A percentile compares a stretch with the other conserved stretches of the same genome.
These are phyloP conservation scores for Phytophthora citricola DNA, from an alignment of 352 stramenopile genomes.

Conservation along the genomic window DNA sequence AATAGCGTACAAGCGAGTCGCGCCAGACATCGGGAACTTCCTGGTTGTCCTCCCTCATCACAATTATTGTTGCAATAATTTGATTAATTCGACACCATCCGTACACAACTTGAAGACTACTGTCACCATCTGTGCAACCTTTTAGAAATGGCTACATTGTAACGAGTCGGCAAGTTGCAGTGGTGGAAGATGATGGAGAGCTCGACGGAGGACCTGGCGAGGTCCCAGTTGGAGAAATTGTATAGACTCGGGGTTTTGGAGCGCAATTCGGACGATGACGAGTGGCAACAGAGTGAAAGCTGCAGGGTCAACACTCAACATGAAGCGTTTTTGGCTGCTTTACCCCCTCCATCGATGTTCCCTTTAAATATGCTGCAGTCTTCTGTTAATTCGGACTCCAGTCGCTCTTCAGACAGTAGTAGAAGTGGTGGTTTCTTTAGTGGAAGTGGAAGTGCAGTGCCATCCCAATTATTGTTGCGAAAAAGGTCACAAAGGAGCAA, in stretches of 20 bases:
- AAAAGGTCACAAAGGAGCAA: conserved; percentile 9
- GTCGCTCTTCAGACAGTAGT: conserved; percentile 4
- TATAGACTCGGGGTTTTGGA: conserved; percentile 56
- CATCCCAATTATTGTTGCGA: conserved; percentile 4
- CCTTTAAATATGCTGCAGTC: background rate
- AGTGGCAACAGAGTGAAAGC: conserved; percentile 27
- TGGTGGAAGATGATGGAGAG: conserved; percentile 4
- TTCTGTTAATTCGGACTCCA: conserved; percentile 7
- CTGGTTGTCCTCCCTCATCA: no score
- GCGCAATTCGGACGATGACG: conserved; percentile 31
- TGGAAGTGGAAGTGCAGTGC: conserved; percentile 1
- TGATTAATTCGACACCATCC: conserved; percentile 3
- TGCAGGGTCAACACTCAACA: conserved; percentile 5
- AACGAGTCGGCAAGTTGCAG: conserved; percentile 11
- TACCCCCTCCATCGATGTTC: conserved; percentile 30
- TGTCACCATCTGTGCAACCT: conserved; percentile 24
- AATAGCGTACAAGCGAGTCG: conserved; percentile 87
- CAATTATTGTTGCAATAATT: conserved; percentile 1
- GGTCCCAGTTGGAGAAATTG: conserved; percentile 58
- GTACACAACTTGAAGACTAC: background rate
- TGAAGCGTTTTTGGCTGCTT: conserved; percentile 31
- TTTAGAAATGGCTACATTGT: conserved; percentile 22
- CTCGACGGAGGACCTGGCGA: conserved; percentile 45
- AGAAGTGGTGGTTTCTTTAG: conserved; percentile 8
- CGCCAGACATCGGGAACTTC: conserved; percentile 70